Evolutionary conservation across 352 stramenopile species (phyloP).

Genomic region (Pythium monospermum): DNA sequence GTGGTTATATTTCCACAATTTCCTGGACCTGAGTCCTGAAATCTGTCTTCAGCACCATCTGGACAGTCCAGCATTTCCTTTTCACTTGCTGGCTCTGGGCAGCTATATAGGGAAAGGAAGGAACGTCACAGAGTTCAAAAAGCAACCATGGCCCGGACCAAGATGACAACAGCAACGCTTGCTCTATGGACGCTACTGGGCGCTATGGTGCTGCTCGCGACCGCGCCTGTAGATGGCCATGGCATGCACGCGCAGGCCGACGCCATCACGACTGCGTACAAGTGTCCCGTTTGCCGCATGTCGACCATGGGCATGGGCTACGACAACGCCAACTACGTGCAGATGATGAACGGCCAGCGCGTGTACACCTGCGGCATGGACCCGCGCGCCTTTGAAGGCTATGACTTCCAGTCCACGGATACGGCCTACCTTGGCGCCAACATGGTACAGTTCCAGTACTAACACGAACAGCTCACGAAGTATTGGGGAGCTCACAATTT

Average conservation of each 20-base stretch:
- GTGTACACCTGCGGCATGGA: constrained; percentile 85
- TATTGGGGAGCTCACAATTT: constrained; percentile 1
- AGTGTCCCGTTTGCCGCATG: constrained; percentile 33
- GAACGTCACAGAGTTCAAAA: too few relatives aligned
- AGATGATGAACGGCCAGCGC: constrained; percentile 62
- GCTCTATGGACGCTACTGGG: constrained; percentile 9
- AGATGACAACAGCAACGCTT: constrained; percentile 1
- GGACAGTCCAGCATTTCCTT: background rate
- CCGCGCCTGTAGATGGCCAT: constrained; percentile 3
- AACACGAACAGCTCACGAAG: constrained; percentile 16
- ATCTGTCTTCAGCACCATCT: background rate
- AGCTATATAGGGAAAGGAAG: background rate
- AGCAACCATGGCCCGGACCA: background rate
- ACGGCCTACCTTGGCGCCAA: constrained; percentile 69
- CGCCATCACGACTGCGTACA: constrained; percentile 12
- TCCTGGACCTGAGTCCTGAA: constrained; percentile 4
- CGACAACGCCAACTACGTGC: constrained; percentile 25
- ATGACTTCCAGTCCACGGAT: constrained; percentile 59
- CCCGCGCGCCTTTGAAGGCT: constrained; percentile 28
- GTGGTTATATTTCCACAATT: background rate
- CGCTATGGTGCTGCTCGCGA: constrained; percentile 23
- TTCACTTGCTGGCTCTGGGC: background rate
- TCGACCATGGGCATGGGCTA: constrained; percentile 17
- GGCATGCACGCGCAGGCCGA: constrained; percentile 15
- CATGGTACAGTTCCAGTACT: constrained; percentile 54